phyloP scores from a whole-genome alignment of 768 basidiomycete species.

The Exsudoporus frostii region DNA sequence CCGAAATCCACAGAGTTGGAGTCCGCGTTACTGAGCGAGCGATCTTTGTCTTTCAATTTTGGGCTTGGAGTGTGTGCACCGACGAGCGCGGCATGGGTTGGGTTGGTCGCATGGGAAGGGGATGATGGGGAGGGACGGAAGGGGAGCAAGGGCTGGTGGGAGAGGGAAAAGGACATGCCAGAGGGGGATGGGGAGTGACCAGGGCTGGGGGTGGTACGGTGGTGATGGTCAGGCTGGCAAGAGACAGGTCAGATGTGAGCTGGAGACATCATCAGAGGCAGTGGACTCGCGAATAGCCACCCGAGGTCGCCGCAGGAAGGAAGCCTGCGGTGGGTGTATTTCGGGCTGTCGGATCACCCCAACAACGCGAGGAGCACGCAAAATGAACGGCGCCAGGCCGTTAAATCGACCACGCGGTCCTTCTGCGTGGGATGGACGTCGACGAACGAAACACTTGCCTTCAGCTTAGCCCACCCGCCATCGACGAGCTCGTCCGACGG shows the following conservation, averaged over 20 bases:
- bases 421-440: conserved; percentile 6
- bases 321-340: neutral
- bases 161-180: conserved; percentile 17
- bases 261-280: conserved; percentile 18
- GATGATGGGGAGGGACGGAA: conserved; percentile 13
- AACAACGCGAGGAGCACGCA: neutral
- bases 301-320: neutral
- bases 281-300: conserved; percentile 19
- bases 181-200: neutral
- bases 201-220: neutral
- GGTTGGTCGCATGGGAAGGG: conserved; percentile 1
- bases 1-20: conserved; percentile 7
- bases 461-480: conserved; percentile 18
- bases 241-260: conserved; percentile 5
- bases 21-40: conserved; percentile 6
- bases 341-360: conserved; percentile 6
- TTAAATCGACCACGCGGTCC: neutral
- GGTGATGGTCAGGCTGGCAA: conserved; percentile 14
- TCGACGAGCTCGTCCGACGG: conserved; percentile 11
- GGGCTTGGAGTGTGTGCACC: neutral
- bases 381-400: neutral
- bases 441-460: conserved; percentile 14
- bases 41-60: conserved; percentile 18
- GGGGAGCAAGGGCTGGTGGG: conserved; percentile 21
- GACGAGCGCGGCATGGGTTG: neutral